These are phyloP conservation scores for Basidiobolus meristosporus DNA, from an alignment of 371 early-diverging fungal genomes.

Conservation along the genomic window DNA sequence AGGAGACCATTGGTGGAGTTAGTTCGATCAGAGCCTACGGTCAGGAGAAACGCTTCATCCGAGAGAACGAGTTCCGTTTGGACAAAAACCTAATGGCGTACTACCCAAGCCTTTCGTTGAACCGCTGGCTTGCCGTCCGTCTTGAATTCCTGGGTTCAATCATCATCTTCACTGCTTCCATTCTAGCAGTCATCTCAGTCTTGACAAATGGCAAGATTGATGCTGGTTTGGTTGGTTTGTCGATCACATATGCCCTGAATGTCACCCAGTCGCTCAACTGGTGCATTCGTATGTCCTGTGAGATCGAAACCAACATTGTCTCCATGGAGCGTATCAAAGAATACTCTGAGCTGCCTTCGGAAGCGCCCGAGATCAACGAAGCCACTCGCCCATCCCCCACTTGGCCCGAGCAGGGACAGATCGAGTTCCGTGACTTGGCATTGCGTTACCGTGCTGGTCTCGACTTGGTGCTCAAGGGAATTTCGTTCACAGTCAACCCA, in stretches of 20 bases:
- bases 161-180: slow-evolving; percentile 40
- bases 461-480: slow-evolving; percentile 32
- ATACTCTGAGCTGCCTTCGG: slow-evolving; percentile 62
- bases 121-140: slow-evolving; percentile 85
- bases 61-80: slow-evolving; percentile 45
- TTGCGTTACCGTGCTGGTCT: slow-evolving; percentile 41
- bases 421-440: slow-evolving; percentile 33
- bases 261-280: slow-evolving; percentile 73
- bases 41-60: slow-evolving; percentile 47
- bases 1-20: slow-evolving; percentile 53
- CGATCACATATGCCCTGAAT: slow-evolving; percentile 69
- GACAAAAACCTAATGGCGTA: slow-evolving; percentile 67
- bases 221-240: slow-evolving; percentile 65
- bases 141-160: slow-evolving; percentile 52
- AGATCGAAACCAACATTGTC: slow-evolving; percentile 58
- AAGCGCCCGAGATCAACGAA: slow-evolving; percentile 47
- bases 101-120: slow-evolving; percentile 55
- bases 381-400: slow-evolving; percentile 42
- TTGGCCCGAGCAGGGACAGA: slow-evolving; percentile 41
- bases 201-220: slow-evolving; percentile 19
- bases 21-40: slow-evolving; percentile 69
- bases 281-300: slow-evolving; percentile 52
- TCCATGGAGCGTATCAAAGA: slow-evolving; percentile 77
- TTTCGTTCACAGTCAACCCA: slow-evolving; percentile 39
- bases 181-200: slow-evolving; percentile 36